Evolutionary conservation across 75 land plant genomes (phyloP), one percentile per base, ranked within the genome.

Genomic region (Cunninghamia lanceolata): DNA sequence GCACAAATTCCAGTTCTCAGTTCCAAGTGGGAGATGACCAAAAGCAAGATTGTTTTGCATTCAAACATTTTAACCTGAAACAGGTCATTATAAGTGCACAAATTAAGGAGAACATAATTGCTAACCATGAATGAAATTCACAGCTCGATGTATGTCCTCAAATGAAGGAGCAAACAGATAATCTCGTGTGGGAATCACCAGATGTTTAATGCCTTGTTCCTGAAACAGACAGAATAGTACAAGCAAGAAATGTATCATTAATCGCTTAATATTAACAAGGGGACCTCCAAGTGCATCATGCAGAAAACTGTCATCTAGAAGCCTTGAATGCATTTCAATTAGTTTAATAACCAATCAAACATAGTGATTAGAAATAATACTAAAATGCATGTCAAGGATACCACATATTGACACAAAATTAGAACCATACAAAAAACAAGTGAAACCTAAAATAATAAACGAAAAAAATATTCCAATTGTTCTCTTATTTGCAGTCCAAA

Each of bases 101-200:
- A 53, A 8, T 25, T 21, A 81, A 32, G 19, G 13, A 50, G 40
- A 25, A 82, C 56, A 40, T 25, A 14, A 35, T 73, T 52, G 59
- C 94, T 93, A 66, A 96, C 99, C 87, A 85, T 97, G 96, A 84
- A 97, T 97, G 85, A 97, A 97, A n/a, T 94, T 91, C 14, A 97
- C 99, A 85, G 98, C 99, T 74, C 90, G 83, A 63, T 90, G 88
- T 73, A 97, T 94, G 82, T 97, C 93, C 8, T 43, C 90, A 81
- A 89, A 85, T 32, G 95, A 94, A 84, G 99, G 99, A 68, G 99
- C 99, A 94, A 97, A 97, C 47, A 94, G 90, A 85, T 97, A 97
- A 87, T 97, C 99, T 93, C 98, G 93, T 54, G 99, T 97, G 3
- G 99, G 98, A 86, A 97, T 96, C 38, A 93, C 96, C 39, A 97